Conservation (phyloP, 352 stramenopile genomes). For the Phytophthora crassamura region DNA sequence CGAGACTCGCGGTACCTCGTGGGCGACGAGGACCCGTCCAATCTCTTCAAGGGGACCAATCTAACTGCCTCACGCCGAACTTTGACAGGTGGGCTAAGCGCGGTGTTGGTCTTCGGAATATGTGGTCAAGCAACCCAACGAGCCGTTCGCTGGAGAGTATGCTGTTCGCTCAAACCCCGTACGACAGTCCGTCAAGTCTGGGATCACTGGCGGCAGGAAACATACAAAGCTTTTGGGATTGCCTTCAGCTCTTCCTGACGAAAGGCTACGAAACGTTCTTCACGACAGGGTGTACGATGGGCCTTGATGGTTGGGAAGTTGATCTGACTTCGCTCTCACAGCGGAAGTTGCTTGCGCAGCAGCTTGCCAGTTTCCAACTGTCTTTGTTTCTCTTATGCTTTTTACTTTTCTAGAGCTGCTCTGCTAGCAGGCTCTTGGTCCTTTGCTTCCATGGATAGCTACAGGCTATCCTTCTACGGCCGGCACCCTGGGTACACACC, state of each 20-base stretch:
- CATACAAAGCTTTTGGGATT: constrained; percentile 44
- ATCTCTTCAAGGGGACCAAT: constrained; percentile 37
- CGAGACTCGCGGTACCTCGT: constrained; percentile 61
- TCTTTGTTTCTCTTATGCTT: too few species aligned
- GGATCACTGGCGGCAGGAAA: constrained; percentile 36
- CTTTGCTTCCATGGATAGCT: too few species aligned
- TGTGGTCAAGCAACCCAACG: constrained; percentile 65
- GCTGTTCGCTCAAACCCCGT: constrained; percentile 57
- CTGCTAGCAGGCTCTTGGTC: too few species aligned
- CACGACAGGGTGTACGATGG: constrained; percentile 45
- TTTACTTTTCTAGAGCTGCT: too few species aligned
- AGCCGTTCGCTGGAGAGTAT: constrained; percentile 66
- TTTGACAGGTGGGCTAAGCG: constrained; percentile 65
- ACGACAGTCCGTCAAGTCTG: constrained; percentile 45
- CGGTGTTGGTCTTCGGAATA: constrained; percentile 60
- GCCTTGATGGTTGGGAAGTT: constrained; percentile 55
- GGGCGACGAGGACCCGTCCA: constrained; percentile 40
- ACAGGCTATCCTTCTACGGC: too few species aligned
- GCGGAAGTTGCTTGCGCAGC: too few species aligned
- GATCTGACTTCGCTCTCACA: too few species aligned
- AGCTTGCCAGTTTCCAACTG: too few species aligned
- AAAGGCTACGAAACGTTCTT: constrained; percentile 65
- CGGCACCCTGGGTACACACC: too few species aligned
- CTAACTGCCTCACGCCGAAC: constrained; percentile 52
- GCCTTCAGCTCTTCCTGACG: constrained; percentile 54